These are phyloP conservation scores for Juncus effusus DNA, from an alignment of 176 grass and related monocot genomes.

Conservation along the genomic window DNA sequence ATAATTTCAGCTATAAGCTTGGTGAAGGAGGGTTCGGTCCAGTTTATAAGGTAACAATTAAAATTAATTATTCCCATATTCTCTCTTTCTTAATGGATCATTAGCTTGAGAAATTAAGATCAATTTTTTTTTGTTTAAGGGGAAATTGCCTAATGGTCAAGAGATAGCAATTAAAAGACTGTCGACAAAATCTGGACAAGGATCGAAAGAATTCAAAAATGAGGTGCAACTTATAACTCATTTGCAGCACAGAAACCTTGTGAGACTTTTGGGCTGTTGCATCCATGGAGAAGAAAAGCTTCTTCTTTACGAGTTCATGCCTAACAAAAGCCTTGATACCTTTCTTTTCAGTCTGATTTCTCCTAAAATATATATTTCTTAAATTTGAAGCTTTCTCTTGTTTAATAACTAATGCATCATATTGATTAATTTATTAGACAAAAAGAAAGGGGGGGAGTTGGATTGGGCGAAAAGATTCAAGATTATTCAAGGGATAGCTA, in stretches of 20 bases:
- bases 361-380: neutral
- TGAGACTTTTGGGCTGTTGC: constrained; percentile 61
- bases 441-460: constrained; percentile 40
- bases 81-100: neutral
- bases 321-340: constrained; percentile 66
- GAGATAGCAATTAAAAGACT: constrained; percentile 71
- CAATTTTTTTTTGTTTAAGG: constrained; percentile 30
- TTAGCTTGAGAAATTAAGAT: neutral
- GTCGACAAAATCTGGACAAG: constrained; percentile 47
- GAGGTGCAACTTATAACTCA: constrained; percentile 61
- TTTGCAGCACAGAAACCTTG: constrained; percentile 65
- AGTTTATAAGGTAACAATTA: constrained; percentile 60
- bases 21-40: constrained; percentile 63
- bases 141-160: constrained; percentile 53
- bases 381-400: constrained; percentile 4
- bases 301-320: constrained; percentile 73
- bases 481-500: constrained; percentile 55
- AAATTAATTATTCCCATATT: neutral
- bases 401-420: constrained; percentile 1
- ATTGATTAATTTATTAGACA: constrained; percentile 38
- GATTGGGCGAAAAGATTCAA: constrained; percentile 50
- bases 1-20: constrained; percentile 60
- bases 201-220: constrained; percentile 59
- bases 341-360: constrained; percentile 49
- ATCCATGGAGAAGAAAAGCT: constrained; percentile 70